Base-by-base conservation (phyloP, 108 stramenopile species). In the Pseudonitzschia delicatissima region DNA sequence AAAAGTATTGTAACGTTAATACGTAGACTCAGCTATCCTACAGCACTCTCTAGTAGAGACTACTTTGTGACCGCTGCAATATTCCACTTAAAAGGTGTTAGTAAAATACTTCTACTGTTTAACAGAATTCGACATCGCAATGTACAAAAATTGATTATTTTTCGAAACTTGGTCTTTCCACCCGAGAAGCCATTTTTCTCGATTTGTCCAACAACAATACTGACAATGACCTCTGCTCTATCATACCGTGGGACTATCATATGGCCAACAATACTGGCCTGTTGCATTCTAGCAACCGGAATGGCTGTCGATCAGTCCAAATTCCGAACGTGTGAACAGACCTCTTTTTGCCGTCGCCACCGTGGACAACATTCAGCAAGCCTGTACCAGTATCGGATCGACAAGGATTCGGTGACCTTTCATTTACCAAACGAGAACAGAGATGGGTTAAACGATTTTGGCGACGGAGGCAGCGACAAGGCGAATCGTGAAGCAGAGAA, bases 311-410 rank as follows among this genome's bases (percentile, higher is more conserved):
- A 99, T 77, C 84, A 90, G 68, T 82, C 81, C 62, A 99, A 99
- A 80, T 99, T 99, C 74, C 80, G 98, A 25, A 99, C 94, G 17
- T 99, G 99, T 68, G 59, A 80, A 13, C 91, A 98, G 73, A 98
- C 98, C 2, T 90, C 94, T 39, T 99, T 99, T 79, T 99, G 99
- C 66, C 87, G 93, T 47, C 85, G 96, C 29, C 94, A 97, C 71
- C 91, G 98, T 0, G 76, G 83, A 29, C 69, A 79, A 18, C 74
- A 82, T 45, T 77, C 82, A 28, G 52, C 59, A 20, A 8, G 51
- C 26, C 55, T 90, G 50, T 90, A 86, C 63, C 70, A 84, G 11
- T 92, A 90, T 64, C 68, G 71, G 36, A 34, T 95, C 11, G 51
- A 71, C 20, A 31, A 61, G 26, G 84, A 87, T 26, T 85, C 78